These are phyloP conservation scores for Scopulariopsis brevicaulis DNA, from an alignment of 2,329 filamentous ascomycete species.

Conservation along the genomic window DNA sequence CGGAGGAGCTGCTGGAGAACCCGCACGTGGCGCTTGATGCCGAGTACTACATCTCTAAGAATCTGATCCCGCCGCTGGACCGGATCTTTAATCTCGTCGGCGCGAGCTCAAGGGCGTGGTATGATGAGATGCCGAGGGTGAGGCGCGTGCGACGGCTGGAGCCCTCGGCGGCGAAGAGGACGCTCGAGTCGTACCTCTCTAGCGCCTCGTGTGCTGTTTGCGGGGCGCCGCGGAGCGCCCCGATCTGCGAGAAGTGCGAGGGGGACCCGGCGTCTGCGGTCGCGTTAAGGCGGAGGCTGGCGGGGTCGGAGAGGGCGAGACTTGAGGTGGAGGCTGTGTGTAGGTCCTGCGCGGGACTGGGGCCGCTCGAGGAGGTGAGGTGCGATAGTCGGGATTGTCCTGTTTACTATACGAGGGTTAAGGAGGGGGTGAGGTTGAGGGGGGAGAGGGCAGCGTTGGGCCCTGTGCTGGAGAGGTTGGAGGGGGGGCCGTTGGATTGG, in stretches of 20 bases:
- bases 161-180: conserved; percentile 26
- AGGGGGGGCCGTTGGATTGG: not conserved
- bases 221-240: conserved; percentile 34
- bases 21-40: conserved; percentile 75
- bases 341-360: conserved; percentile 64
- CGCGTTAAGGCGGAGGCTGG: conserved; percentile 49
- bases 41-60: conserved; percentile 95
- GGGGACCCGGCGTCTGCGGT: conserved; percentile 48
- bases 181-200: conserved; percentile 89
- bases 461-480: conserved; percentile 9
- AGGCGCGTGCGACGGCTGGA: conserved; percentile 46
- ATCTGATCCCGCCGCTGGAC: conserved; percentile 87
- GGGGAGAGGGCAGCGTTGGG: conserved; percentile 17
- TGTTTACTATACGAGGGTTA: conserved; percentile 72
- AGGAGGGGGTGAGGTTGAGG: conserved; percentile 39
- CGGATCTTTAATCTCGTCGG: conserved; percentile 95
- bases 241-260: conserved; percentile 49
- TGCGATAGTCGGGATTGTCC: conserved; percentile 91
- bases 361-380: conserved; percentile 63
- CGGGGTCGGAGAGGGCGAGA: conserved; percentile 50
- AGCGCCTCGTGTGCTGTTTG: conserved; percentile 73
- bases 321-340: conserved; percentile 61
- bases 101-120: conserved; percentile 84
- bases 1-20: conserved; percentile 68
- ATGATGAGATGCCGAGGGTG: conserved; percentile 91